phyloP scores from a whole-genome alignment of 2,329 filamentous ascomycete species.

The Fusarium proliferatum region DNA sequence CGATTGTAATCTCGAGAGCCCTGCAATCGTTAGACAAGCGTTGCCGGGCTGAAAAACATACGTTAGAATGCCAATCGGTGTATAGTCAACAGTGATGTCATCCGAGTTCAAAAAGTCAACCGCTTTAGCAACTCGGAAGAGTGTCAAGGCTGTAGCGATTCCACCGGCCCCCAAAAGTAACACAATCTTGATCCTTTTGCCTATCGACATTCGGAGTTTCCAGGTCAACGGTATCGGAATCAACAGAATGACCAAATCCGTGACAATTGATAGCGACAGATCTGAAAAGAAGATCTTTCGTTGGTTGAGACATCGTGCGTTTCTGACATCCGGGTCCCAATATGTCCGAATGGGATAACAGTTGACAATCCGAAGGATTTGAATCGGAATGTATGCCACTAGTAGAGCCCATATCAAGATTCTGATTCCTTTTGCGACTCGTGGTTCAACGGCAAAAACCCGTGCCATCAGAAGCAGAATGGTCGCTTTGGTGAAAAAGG shows the following conservation, averaged over 20 bases:
- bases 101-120: slow-evolving; percentile 30
- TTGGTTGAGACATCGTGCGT: slow-evolving; percentile 51
- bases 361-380: slow-evolving; percentile 54
- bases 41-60: neutral
- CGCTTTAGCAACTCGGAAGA: slow-evolving; percentile 19
- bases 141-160: slow-evolving; percentile 34
- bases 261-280: slow-evolving; percentile 27
- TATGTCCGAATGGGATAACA: slow-evolving; percentile 56
- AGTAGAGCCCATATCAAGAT: slow-evolving; percentile 35
- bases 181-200: slow-evolving; percentile 39
- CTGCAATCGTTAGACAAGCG: slow-evolving; percentile 4
- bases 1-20: slow-evolving; percentile 33
- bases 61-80: slow-evolving; percentile 31
- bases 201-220: slow-evolving; percentile 22
- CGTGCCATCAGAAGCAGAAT: slow-evolving; percentile 39
- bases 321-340: slow-evolving; percentile 48
- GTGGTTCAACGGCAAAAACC: slow-evolving; percentile 33
- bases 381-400: slow-evolving; percentile 27
- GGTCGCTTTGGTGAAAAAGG: slow-evolving; percentile 41
- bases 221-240: slow-evolving; percentile 35
- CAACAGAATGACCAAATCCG: slow-evolving; percentile 34
- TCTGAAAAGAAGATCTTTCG: slow-evolving; percentile 41
- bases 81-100: slow-evolving; percentile 35
- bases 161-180: slow-evolving; percentile 36
- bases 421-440: slow-evolving; percentile 25